Conservation (phyloP, 305 asterid species). For the Solanum chacoense region DNA sequence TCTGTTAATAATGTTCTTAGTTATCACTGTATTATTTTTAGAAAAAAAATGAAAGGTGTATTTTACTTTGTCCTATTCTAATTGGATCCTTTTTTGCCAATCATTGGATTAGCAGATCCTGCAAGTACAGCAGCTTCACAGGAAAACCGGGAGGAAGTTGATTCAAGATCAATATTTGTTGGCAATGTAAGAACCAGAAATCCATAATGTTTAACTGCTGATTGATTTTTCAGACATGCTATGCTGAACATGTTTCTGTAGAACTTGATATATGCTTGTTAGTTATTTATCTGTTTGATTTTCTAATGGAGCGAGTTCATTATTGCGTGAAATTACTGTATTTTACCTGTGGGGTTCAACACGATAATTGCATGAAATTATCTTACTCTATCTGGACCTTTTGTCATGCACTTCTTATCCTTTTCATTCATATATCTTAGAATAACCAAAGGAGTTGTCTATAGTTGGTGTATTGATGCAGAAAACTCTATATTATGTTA, state of each 20-base stretch:
- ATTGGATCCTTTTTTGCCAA: not conserved
- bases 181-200: conserved; percentile 65
- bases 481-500: not conserved
- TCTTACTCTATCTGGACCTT: too few species aligned
- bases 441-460: not conserved
- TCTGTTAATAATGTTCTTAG: not conserved
- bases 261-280: not conserved
- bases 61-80: not conserved
- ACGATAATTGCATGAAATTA: not conserved
- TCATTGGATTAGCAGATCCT: conserved; percentile 41
- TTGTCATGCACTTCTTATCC: not conserved
- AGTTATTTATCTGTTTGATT: not conserved
- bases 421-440: not conserved
- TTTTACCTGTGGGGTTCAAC: not conserved
- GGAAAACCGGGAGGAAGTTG: conserved; percentile 78
- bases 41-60: not conserved
- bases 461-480: not conserved
- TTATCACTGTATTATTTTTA: not conserved
- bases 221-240: not conserved
- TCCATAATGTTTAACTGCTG: not conserved
- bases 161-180: conserved; percentile 72
- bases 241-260: not conserved
- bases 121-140: conserved; percentile 66
- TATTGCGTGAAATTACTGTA: not conserved
- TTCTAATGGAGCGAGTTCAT: not conserved